Evolutionary conservation across 2,329 filamentous ascomycete species (phyloP).

Genomic region (Gremmenia infestans): DNA sequence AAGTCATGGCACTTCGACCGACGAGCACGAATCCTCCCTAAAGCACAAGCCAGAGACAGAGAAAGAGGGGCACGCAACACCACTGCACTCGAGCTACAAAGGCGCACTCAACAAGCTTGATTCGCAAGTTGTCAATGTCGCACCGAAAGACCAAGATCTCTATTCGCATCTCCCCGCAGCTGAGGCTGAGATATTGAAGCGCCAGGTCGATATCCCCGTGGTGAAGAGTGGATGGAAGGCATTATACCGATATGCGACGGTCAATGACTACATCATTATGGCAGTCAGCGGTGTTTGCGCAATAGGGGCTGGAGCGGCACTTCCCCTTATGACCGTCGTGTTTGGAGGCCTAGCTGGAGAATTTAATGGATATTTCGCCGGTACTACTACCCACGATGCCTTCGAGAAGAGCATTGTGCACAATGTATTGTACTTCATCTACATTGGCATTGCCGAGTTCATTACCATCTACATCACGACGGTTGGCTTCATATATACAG

Average conservation of each 20-base stretch:
- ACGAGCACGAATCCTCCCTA: constrained; percentile 14
- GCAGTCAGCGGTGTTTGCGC: constrained; percentile 46
- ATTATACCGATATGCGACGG: constrained; percentile 52
- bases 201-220: constrained; percentile 61
- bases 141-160: constrained; percentile 41
- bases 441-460: constrained; percentile 78
- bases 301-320: constrained; percentile 53
- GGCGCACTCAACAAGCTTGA: constrained; percentile 49
- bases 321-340: constrained; percentile 55
- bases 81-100: constrained; percentile 52
- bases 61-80: constrained; percentile 40
- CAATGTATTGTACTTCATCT: constrained; percentile 78
- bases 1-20: constrained; percentile 21
- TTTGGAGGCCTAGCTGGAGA: constrained; percentile 71
- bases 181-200: constrained; percentile 62
- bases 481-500: constrained; percentile 83
- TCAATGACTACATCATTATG: constrained; percentile 46
- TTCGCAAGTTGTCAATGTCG: constrained; percentile 30
- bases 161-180: constrained; percentile 58
- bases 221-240: constrained; percentile 59
- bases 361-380: constrained; percentile 58
- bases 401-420: constrained; percentile 58
- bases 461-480: constrained; percentile 73
- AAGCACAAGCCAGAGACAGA: constrained; percentile 10
- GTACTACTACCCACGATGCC: constrained; percentile 40